Base-by-base conservation (phyloP, 805 yeast species). In the Pichia nanzhaoensis region DNA sequence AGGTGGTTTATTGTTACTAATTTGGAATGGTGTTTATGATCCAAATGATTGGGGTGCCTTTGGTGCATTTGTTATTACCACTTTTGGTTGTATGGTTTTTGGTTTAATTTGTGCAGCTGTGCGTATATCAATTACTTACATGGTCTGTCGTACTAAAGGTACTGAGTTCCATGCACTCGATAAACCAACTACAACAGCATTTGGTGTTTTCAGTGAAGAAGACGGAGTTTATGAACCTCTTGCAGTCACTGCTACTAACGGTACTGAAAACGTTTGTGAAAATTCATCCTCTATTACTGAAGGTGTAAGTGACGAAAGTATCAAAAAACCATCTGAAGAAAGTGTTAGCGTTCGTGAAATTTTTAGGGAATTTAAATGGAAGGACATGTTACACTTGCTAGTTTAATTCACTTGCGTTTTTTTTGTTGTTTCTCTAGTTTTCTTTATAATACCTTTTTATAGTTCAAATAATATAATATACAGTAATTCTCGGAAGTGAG, bases 1-100 rank as follows among this genome's bases (percentile, higher is more conserved):
- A 49, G 97, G 96, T 55, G 96, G 84, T 16, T 73, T 73, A 50
- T 70, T 90, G 42, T 66, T 90, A 42, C 67, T 90, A 47, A 71
- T 90, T 43, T 77, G 82, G 78, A 80, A 84, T 55, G 96, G 97
- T 37, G 67, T 90, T 22, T 90, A 90, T 57, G 68, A 73, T 50
- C 68, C 75, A 5, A 75, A 73, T 41, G 96, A 90, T 59, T 90
- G 96, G 96, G 86, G 95, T 55, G 81, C 95, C 0, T 90, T 90
- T 67, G 97, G 95, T 20, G 96, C 96, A 2, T 90, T 90, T 64
- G 91, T 85, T 6, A 84, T 82, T 50, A 93, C 96, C 1, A 96
- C 96, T 5, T 71, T 81, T 34, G 95, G 91, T 22, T 88, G 91
- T 10, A 51, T 89, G 2, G 50, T 82, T 5, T 68, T 81, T 49